phyloP scores from a whole-genome alignment of 2,329 filamentous ascomycete genomes.

The Cladosporium sp. region DNA sequence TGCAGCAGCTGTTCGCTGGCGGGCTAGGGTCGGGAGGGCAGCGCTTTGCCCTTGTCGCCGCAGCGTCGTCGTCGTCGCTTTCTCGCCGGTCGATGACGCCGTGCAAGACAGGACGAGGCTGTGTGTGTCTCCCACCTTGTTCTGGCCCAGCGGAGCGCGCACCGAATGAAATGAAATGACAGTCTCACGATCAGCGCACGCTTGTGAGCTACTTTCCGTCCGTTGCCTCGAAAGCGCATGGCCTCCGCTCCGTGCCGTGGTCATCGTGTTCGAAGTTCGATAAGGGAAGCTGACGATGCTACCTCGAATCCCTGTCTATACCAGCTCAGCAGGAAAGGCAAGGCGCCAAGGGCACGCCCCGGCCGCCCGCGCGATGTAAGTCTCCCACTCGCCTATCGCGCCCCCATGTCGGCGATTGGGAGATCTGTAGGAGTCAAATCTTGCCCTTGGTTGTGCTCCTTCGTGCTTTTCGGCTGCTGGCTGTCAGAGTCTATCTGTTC shows the following conservation, averaged over 20 bases:
- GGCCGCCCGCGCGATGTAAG: neutral
- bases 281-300: neutral
- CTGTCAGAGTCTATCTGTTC: neutral
- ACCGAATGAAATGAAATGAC: neutral
- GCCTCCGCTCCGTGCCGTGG: neutral
- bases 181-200: neutral
- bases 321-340: neutral
- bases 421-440: neutral
- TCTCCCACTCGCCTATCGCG: slow-evolving; percentile 4
- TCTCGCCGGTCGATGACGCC: slow-evolving; percentile 18
- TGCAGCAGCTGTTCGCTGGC: slow-evolving; percentile 10
- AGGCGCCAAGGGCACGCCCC: neutral
- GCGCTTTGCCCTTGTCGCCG: neutral
- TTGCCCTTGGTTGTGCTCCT: neutral
- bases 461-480: neutral
- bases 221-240: slow-evolving; percentile 1
- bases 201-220: neutral
- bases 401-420: slow-evolving; percentile 4
- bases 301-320: slow-evolving; percentile 2
- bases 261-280: neutral
- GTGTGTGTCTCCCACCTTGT: slow-evolving; percentile 1
- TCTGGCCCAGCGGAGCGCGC: neutral
- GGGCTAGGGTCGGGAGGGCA: slow-evolving; percentile 11
- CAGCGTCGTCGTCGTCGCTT: slow-evolving; percentile 16
- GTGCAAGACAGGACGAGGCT: slow-evolving; percentile 17